Base-by-base conservation (phyloP, 2,329 filamentous ascomycete genomes). In the Cryphonectria japonica region DNA sequence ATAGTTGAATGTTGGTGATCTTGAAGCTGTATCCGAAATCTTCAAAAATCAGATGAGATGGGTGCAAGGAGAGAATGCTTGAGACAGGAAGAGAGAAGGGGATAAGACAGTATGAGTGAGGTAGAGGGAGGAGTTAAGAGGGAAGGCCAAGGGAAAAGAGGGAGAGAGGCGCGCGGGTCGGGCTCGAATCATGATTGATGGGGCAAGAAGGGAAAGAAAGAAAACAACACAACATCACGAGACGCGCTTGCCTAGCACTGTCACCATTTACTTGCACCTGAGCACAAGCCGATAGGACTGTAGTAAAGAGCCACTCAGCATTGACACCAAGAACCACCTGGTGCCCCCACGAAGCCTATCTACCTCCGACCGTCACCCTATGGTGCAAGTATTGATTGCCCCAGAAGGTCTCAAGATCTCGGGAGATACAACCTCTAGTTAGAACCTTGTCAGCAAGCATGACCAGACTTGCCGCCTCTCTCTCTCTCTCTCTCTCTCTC, bases 141-240 rank as follows among this genome's bases (percentile, higher is more conserved):
- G 16, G 2, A 19, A 22, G 46, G 52, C n/a, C 37, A 39, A 26
- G 26, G n/a, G 13, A 14, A 26, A 57, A 29, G n/a, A 34, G 11
- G 1, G 52, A 57, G 29, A 26, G 14, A 32, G 13, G 26, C 16
- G 26, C 14, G 14, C 8, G 54, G 14, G 29, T 54, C n/a, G 22
- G 26, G 52, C 52, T 54, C 54, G 26, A 32, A 16, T 59, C 26
- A 16, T n/a, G 13, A 13, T 54, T 57, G 52, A 13, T 29, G 11
- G 1, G 29, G 54, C 46, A 50, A 11, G 46, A 50, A 22, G 46
- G 34, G 34, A 34, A 22, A 7, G 22, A 22, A 22, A 19, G 22
- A n/a, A 46, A 50, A n/a, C 7, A 39, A 39, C 37, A 50, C 46
- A 50, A 59, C 54, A 59, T 59, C 54, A 59, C 54, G 54, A 59